A percentile compares a stretch with the other conserved stretches of the same genome.
These are phyloP conservation scores for Beauveria australis DNA, from an alignment of 2,329 filamentous ascomycete species.

Conservation along the genomic window DNA sequence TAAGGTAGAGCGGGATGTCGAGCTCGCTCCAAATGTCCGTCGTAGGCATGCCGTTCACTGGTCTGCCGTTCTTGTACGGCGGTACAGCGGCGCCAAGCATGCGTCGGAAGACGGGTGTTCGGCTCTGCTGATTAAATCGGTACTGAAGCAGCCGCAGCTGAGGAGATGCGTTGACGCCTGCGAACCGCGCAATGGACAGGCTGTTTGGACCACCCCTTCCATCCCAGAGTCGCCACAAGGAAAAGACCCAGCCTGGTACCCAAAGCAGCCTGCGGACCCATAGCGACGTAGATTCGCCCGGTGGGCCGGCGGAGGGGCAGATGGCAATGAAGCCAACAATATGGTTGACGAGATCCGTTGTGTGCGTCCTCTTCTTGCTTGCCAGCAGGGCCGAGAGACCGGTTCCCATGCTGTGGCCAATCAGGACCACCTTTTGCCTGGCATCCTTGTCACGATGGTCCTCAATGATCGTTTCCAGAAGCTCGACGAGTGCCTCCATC, in stretches of 20 bases:
- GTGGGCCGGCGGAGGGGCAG: constrained; percentile 65
- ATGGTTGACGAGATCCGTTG: constrained; percentile 47
- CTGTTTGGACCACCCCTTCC: constrained; percentile 70
- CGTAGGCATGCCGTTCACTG: constrained; percentile 59
- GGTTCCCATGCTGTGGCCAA: constrained; percentile 88
- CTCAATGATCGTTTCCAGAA: constrained; percentile 68
- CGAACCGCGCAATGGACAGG: constrained; percentile 69
- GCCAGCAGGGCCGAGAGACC: constrained; percentile 68
- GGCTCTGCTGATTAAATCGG: constrained; percentile 74
- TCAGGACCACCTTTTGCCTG: constrained; percentile 65
- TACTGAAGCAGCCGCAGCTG: constrained; percentile 61
- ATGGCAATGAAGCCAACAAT: constrained; percentile 73
- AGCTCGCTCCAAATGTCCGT: constrained; percentile 64
- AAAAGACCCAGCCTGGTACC: constrained; percentile 65
- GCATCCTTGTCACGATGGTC: constrained; percentile 57
- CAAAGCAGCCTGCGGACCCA: constrained; percentile 51
- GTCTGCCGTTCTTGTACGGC: constrained; percentile 41
- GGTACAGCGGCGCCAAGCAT: constrained; percentile 70
- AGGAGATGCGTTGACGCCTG: constrained; percentile 56
- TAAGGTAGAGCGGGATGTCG: constrained; percentile 64
- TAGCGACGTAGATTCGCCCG: constrained; percentile 34
- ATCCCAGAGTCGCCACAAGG: constrained; percentile 71
- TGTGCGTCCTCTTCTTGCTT: constrained; percentile 32
- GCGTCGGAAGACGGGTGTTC: constrained; percentile 71
- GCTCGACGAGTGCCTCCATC: constrained; percentile 62